A percentile compares a stretch with the other conserved stretches of the same genome.
phyloP scores from a whole-genome alignment of 257 asterid genomes.

The Euphrasia confusa region DNA sequence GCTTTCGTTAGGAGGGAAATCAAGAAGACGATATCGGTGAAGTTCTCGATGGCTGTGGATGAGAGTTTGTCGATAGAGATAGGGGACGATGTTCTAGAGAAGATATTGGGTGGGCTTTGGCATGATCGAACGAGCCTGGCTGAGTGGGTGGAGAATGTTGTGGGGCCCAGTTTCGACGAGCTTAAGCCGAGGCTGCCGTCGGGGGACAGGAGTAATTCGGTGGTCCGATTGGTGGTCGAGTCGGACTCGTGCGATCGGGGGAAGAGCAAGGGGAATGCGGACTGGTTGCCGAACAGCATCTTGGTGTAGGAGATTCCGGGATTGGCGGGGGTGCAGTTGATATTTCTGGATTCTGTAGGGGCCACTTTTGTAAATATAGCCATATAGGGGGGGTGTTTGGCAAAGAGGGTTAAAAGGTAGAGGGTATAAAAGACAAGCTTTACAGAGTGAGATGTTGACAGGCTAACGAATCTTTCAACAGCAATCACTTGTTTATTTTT shows the following conservation, averaged over 20 bases:
- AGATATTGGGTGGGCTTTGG: slow-evolving; percentile 79
- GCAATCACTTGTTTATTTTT: slow-evolving; percentile 22
- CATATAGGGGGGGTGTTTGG: slow-evolving; percentile 17
- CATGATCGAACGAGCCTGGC: slow-evolving; percentile 56
- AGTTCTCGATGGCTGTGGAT: slow-evolving; percentile 49
- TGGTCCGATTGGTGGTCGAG: slow-evolving; percentile 59
- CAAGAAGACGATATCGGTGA: slow-evolving; percentile 57
- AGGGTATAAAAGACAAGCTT: slow-evolving; percentile 22
- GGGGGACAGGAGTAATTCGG: slow-evolving; percentile 24
- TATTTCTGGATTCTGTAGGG: slow-evolving; percentile 34
- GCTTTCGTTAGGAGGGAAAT: slow-evolving; percentile 64
- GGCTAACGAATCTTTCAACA: slow-evolving; percentile 41
- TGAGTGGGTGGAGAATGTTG: slow-evolving; percentile 62
- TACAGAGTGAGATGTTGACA: slow-evolving; percentile 48
- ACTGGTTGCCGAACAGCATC: slow-evolving; percentile 69
- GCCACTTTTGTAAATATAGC: slow-evolving; percentile 48
- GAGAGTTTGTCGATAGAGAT: slow-evolving; percentile 57
- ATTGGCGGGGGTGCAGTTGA: neutral
- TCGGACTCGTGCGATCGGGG: slow-evolving; percentile 39
- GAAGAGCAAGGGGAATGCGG: slow-evolving; percentile 34
- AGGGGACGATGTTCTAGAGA: slow-evolving; percentile 58
- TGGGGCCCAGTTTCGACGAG: slow-evolving; percentile 54
- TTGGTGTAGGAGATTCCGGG: slow-evolving; percentile 28
- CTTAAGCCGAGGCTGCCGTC: slow-evolving; percentile 38
- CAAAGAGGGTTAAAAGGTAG: slow-evolving; percentile 27